A percentile compares a stretch with the other conserved stretches of the same genome.
Evolutionary conservation across 192 early-diverging fungal genomes (phyloP).

Genomic region (Chytriomyces sp.): DNA sequence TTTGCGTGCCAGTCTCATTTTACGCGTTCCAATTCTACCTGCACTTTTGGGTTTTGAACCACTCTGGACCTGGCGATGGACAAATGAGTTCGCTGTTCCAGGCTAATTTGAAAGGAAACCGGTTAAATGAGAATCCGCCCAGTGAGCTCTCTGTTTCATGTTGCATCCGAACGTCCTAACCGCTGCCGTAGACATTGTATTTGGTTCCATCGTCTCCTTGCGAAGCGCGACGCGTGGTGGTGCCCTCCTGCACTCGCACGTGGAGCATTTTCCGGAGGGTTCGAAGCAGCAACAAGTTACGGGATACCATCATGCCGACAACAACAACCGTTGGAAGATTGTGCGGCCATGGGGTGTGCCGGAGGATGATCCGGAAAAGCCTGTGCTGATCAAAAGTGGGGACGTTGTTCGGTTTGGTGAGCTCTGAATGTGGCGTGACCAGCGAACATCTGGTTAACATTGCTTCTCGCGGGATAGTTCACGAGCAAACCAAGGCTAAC

Average conservation of each 20-base stretch:
- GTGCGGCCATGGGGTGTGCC: conserved; percentile 54
- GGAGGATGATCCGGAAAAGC: conserved; percentile 32
- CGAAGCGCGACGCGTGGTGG: conserved; percentile 82
- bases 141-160: conserved; percentile 45
- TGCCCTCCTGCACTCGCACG: conserved; percentile 93
- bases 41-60: conserved; percentile 86
- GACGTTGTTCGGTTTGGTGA: conserved; percentile 77
- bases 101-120: conserved; percentile 80
- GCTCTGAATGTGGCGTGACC: not conserved
- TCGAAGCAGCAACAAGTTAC: conserved; percentile 98
- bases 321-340: conserved; percentile 91
- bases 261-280: conserved; percentile 78
- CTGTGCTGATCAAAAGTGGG: conserved; percentile 74
- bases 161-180: not conserved
- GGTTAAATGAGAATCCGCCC: conserved; percentile 78
- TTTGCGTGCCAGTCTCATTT: conserved; percentile 77
- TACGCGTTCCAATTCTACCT: conserved; percentile 83
- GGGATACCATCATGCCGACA: conserved; percentile 89
- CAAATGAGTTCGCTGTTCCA: conserved; percentile 98
- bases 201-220: conserved; percentile 84
- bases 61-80: conserved; percentile 83
- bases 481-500: conserved; percentile 70
- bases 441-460: not conserved
- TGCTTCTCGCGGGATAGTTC: conserved; percentile 42
- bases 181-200: conserved; percentile 74